These are phyloP conservation scores for Dacryopinax spathularia DNA, from an alignment of 768 basidiomycete genomes.

Conservation along the genomic window DNA sequence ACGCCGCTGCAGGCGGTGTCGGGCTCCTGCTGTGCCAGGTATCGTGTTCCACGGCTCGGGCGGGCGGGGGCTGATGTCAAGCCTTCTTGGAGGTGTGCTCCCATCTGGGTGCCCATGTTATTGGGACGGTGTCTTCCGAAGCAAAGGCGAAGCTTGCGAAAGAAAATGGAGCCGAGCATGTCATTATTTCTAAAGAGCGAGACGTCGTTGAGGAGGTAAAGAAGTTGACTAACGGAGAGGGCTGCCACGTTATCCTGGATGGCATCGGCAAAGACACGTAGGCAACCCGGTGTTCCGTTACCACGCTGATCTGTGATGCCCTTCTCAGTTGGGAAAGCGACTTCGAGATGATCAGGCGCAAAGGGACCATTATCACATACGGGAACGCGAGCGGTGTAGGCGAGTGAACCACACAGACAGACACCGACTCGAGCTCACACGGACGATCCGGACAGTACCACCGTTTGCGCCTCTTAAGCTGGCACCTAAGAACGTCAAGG, in stretches of 20 bases:
- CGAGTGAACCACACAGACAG: conserved; percentile 12
- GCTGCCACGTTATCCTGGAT: conserved; percentile 79
- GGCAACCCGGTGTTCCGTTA: conserved; percentile 22
- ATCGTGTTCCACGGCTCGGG: conserved; percentile 6
- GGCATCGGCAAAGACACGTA: conserved; percentile 96
- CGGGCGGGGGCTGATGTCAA: conserved; percentile 24
- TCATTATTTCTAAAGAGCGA: conserved; percentile 54
- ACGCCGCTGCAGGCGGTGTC: conserved; percentile 85
- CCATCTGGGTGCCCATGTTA: conserved; percentile 68
- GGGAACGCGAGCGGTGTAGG: conserved; percentile 75
- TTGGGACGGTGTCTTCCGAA: conserved; percentile 77
- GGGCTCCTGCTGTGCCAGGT: conserved; percentile 33
- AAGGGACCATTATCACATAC: conserved; percentile 78
- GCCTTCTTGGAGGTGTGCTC: conserved; percentile 55
- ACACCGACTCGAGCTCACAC: background rate
- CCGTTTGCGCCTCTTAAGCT: conserved; percentile 65
- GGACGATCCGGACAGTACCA: conserved; percentile 32
- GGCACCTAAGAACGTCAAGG: conserved; percentile 64
- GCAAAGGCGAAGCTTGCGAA: conserved; percentile 75
- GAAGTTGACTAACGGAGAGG: conserved; percentile 61
- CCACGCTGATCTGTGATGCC: conserved; percentile 7
- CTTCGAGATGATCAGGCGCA: conserved; percentile 67
- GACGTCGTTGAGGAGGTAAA: conserved; percentile 59
- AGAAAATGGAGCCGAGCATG: conserved; percentile 68
- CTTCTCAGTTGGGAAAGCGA: conserved; percentile 51